A percentile compares a stretch with the other conserved stretches of the same genome.
Conservation (phyloP, 2,329 filamentous ascomycete species). For the Diaporthe caulivora region DNA sequence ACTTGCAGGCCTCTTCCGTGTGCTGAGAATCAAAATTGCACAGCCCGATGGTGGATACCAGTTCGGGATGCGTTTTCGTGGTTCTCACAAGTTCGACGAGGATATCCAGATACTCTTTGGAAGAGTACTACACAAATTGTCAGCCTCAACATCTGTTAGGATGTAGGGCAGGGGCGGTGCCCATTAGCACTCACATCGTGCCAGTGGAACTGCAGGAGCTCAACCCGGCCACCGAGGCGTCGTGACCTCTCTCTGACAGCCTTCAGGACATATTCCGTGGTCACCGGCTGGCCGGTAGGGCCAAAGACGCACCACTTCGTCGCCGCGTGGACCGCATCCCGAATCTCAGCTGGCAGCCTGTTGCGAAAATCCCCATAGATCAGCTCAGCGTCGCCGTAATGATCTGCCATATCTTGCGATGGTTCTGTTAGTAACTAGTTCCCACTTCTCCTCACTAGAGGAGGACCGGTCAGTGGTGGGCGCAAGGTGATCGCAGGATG, state of each 20-base stretch:
- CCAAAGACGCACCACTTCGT: conserved; percentile 53
- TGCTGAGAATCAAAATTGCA: conserved; percentile 52
- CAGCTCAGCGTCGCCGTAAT: conserved; percentile 53
- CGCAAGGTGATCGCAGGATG: background rate
- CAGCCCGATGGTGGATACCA: conserved; percentile 49
- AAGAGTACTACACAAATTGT: conserved; percentile 46
- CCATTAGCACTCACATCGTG: conserved; percentile 46
- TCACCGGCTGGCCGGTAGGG: conserved; percentile 43
- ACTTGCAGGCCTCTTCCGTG: conserved; percentile 48
- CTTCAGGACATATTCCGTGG: conserved; percentile 45
- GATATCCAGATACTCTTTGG: conserved; percentile 51
- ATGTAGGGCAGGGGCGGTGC: background rate
- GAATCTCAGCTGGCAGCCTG: conserved; percentile 42
- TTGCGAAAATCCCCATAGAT: conserved; percentile 50
- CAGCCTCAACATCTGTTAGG: background rate
- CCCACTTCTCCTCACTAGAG: background rate
- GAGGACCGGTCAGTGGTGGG: background rate
- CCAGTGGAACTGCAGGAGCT: conserved; percentile 54
- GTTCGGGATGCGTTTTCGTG: conserved; percentile 45
- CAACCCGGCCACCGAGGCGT: conserved; percentile 48
- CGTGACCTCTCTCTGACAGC: conserved; percentile 50
- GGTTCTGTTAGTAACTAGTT: background rate
- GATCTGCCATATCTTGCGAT: conserved; percentile 51
- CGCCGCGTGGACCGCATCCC: conserved; percentile 46
- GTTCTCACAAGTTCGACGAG: conserved; percentile 48